phyloP scores from a whole-genome alignment of 805 yeast genomes.

The Candida pseudoglaebosa region DNA sequence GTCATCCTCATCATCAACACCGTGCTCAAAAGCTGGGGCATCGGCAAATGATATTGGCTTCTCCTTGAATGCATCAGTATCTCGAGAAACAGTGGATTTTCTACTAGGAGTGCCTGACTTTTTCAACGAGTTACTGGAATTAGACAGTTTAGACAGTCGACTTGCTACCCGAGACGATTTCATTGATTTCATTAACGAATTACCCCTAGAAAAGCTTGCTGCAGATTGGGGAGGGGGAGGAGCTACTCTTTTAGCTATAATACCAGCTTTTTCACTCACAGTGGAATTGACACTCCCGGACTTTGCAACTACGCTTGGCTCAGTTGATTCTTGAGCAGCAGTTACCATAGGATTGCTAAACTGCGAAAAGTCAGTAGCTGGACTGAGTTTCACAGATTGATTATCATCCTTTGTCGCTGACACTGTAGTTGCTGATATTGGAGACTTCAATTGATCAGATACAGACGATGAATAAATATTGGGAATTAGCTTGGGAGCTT shows the following conservation, averaged over 20 bases:
- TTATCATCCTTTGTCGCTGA: constrained; percentile 23
- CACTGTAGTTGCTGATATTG: constrained; percentile 34
- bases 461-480: constrained; percentile 33
- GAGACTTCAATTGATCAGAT: constrained; percentile 24
- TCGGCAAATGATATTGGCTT: constrained; percentile 71
- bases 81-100: constrained; percentile 10
- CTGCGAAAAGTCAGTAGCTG: not conserved
- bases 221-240: constrained; percentile 57
- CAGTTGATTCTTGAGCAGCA: not conserved
- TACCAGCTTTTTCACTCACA: constrained; percentile 8
- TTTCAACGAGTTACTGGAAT: not conserved
- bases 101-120: constrained; percentile 9
- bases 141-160: constrained; percentile 3
- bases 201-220: constrained; percentile 7
- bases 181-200: constrained; percentile 5
- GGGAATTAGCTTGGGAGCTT: constrained; percentile 38
- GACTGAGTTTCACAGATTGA: not conserved
- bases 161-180: constrained; percentile 6
- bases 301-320: not conserved
- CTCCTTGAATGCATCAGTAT: constrained; percentile 57
- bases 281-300: constrained; percentile 1
- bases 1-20: constrained; percentile 26
- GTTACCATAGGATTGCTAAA: not conserved
- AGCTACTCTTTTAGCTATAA: constrained; percentile 68
- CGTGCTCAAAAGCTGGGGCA: constrained; percentile 47